These are phyloP conservation scores for Neurospora tetrasperma DNA, from an alignment of 495 filamentous ascomycete species.

Conservation along the genomic window DNA sequence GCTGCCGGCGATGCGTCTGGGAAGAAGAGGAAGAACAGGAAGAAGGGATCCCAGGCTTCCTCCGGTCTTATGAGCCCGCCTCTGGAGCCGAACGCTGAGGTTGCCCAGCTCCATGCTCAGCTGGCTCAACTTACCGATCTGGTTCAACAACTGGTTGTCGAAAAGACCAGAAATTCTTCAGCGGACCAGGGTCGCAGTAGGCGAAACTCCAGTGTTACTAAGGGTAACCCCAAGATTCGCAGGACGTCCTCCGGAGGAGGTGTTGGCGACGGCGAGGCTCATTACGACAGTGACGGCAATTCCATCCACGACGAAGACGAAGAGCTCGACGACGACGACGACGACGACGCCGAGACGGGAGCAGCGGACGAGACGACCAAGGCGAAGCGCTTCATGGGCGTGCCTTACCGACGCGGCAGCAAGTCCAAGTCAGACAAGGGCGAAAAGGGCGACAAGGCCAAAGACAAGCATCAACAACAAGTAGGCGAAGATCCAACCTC, in stretches of 20 bases:
- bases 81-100: neutral
- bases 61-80: neutral
- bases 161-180: neutral
- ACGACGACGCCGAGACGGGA: neutral
- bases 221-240: neutral
- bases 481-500: constrained; percentile 1
- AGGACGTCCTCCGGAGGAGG: neutral
- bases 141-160: neutral
- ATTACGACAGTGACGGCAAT: neutral
- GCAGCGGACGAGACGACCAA: neutral
- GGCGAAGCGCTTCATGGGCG: neutral
- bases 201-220: neutral
- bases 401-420: neutral
- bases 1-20: neutral
- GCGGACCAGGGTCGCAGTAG: neutral
- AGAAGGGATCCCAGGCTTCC: neutral
- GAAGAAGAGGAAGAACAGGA: constrained; percentile 9
- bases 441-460: neutral
- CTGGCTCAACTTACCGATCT: neutral
- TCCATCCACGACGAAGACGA: neutral
- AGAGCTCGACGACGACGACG: neutral
- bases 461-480: constrained; percentile 1
- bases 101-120: neutral
- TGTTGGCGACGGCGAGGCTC: neutral
- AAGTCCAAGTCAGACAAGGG: constrained; percentile 1